These are phyloP conservation scores for Arthrobotrys megalospora DNA, from an alignment of 2,329 filamentous ascomycete genomes.

Conservation along the genomic window DNA sequence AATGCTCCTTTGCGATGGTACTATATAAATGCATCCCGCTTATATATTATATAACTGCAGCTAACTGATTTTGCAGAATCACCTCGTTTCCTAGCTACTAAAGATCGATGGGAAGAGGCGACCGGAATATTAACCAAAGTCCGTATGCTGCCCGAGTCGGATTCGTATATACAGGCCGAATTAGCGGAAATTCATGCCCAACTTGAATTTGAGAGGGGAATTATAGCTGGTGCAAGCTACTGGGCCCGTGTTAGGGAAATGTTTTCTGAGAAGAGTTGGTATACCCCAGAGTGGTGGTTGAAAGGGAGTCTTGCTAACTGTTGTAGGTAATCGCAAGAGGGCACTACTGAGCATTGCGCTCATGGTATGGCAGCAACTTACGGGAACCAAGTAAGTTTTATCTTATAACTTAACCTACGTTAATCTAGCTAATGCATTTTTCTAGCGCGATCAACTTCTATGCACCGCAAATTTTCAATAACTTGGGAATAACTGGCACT, in stretches of 20 bases:
- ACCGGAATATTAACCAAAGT: constrained; percentile 73
- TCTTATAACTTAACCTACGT: too few relatives aligned
- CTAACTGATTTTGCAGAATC: constrained; percentile 70
- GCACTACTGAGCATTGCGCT: constrained; percentile 76
- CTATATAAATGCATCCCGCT: not conserved
- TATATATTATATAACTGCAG: not conserved
- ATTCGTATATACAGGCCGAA: constrained; percentile 74
- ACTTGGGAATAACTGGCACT: constrained; percentile 74
- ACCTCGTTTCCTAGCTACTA: constrained; percentile 78
- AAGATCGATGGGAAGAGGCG: constrained; percentile 78
- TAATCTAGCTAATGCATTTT: constrained; percentile 67
- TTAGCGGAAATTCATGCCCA: constrained; percentile 75
- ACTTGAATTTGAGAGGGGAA: constrained; percentile 75
- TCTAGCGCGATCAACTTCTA: constrained; percentile 79
- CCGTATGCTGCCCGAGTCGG: constrained; percentile 71
- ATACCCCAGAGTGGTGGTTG: constrained; percentile 66
- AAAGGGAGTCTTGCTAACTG: constrained; percentile 62
- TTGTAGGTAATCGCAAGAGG: constrained; percentile 73
- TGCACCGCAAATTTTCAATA: constrained; percentile 78
- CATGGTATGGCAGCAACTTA: constrained; percentile 81
- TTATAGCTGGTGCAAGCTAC: constrained; percentile 70
- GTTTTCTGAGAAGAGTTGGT: constrained; percentile 71
- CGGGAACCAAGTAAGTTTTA: constrained; percentile 68
- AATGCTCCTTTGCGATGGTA: constrained; percentile 72
- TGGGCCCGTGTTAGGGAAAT: constrained; percentile 77